Base-by-base conservation (phyloP, 2,329 filamentous ascomycete species). In the Leptoxyphium fumago region DNA sequence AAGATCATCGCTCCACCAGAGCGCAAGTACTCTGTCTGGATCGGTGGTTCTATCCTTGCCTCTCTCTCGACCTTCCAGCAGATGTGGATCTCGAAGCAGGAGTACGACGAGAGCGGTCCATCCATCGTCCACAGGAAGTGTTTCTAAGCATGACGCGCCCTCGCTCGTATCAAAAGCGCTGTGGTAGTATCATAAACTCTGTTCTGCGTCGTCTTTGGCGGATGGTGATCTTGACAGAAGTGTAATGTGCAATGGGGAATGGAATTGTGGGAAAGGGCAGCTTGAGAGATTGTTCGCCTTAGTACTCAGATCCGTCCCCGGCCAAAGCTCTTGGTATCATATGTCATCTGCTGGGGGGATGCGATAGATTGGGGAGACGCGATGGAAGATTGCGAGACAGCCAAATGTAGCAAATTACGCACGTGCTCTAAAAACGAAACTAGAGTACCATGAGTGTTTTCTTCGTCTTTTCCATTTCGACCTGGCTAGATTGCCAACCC, bases 71-170 rank as follows among this genome's bases (percentile, higher is more conserved):
- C 91, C 72, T 98, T 98, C 89, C 91, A 98, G 80, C 91, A 98
- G 77, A 98, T 98, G 91, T 98, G 91, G 91, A 96, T 98, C 82
- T 98, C 91, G 64, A 98, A 98, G 87, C 91, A 98, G 77, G 89
- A 96, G 79, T 96, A 96, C 82, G 91, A 98, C 77, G 91, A 96
- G 86, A 91, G 83, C 71, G 89, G 89, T 74, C 91, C 89, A 63
- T 95, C 88, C 65, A 96, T 96, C 67, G 89, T 96, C 64, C 89
- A 96, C 84, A 85, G 88, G 82, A 96, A 95, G 86, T 95, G 89
- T 85, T 95, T 95, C 84, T 95, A 94, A 94, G 82, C 56, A 53
- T 49, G 48, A 47, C 45, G 32, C 43, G 32, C 21, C 41, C 32
- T 13, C 32, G 15, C 15, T 15, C 32, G 15, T 9, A 13, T 13